Evolutionary conservation across 176 grass and related monocot species (phyloP), one percentile per base, ranked within the genome.

Genomic region (Aegilops longissima): DNA sequence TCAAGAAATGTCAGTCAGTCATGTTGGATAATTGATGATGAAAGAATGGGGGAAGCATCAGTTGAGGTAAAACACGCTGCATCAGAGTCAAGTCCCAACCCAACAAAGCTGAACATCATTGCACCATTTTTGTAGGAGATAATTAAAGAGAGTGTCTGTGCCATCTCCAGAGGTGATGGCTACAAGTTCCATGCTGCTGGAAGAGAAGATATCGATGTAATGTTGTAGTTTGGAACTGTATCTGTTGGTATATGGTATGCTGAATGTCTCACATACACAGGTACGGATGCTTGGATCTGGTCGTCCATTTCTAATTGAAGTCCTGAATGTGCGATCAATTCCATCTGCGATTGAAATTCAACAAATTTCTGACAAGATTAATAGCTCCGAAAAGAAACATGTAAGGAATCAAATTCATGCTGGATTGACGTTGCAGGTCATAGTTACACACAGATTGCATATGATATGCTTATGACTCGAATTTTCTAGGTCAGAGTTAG

Each of bases 151-250:
- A 88, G 82, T 78, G 91, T 90, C 1, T 63, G 33, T 92, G 45
- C 78, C 59, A 80, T 94, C 39, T 94, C 91, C 81, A 92, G 61
- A 92, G 79, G 96, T 72, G 96, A 98, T 87, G 87, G 65, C 76
- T 92, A 83, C 86, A 98, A 98, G 70, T 98, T 98, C 81, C 96
- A 98, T 82, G 93, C 96, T 45, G 96, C 96, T 63, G 93, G 96
- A 80, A 95, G 96, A 95, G 96, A 98, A 91, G 93, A 95, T 84
- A 98, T 98, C 81, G 93, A 98, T 94, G 96, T 98, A 98, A 82
- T 86, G 69, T 29, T 86, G 67, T 75, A 52, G 5, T 70, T 66
- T 90, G 39, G 6, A 80, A 63, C 35, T 68, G 39, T 83, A 12
- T 64, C 42, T 80, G 14, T 80, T 80, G 83, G 45, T 84, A 73